These are phyloP conservation scores for Flaveria linearis DNA, from an alignment of 129 eudicot genomes.

Conservation along the genomic window DNA sequence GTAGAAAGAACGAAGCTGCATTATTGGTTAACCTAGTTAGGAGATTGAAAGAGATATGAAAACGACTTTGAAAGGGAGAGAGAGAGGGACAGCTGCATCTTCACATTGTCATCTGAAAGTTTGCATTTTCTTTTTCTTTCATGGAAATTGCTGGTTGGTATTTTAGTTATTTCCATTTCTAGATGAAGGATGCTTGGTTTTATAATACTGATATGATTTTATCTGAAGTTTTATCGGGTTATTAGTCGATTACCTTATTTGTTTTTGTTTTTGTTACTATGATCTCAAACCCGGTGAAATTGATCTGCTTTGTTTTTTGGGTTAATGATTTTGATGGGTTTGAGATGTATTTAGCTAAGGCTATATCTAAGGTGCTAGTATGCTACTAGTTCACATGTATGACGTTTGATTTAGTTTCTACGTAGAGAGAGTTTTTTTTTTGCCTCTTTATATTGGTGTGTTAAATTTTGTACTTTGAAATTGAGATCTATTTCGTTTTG, in stretches of 20 bases:
- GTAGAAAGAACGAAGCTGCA: neutral
- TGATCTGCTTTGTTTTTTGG: neutral
- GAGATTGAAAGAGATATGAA: neutral
- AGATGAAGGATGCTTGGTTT: neutral
- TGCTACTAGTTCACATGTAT: constrained; percentile 4
- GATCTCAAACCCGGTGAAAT: neutral
- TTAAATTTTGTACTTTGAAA: neutral
- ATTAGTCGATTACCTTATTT: neutral
- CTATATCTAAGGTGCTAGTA: constrained; percentile 14
- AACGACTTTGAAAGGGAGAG: constrained; percentile 4
- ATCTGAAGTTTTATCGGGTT: constrained; percentile 1
- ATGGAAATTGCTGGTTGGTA: neutral
- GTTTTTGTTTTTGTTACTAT: neutral
- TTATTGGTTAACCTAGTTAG: constrained; percentile 12
- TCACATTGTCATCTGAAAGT: constrained; percentile 21
- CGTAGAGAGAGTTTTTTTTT: too few species aligned
- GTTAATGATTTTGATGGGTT: neutral
- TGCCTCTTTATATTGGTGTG: too few species aligned
- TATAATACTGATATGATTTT: neutral
- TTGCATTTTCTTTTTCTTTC: neutral
- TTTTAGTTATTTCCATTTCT: neutral
- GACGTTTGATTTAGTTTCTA: too few species aligned
- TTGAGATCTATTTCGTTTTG: neutral
- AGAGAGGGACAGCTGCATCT: neutral
- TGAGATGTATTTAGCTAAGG: neutral